These are phyloP conservation scores for Rhodotorula sp. DNA, from an alignment of 1,284 basidiomycete species.

Conservation along the genomic window DNA sequence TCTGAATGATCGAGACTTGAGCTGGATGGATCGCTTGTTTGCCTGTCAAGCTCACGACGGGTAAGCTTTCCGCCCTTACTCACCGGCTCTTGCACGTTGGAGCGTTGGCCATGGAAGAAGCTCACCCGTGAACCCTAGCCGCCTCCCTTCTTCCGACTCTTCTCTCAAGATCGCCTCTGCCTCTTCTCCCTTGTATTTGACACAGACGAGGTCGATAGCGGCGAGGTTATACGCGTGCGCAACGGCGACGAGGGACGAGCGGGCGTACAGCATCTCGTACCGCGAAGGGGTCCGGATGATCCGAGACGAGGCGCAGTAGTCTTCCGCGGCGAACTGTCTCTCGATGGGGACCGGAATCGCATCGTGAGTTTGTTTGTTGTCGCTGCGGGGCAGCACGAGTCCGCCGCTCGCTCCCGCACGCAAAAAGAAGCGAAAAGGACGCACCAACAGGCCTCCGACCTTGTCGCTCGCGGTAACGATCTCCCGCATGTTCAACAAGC, in stretches of 20 bases:
- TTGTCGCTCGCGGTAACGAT: slow-evolving; percentile 18
- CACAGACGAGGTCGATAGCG: slow-evolving; percentile 77
- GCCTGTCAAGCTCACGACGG: slow-evolving; percentile 56
- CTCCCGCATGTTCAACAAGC: slow-evolving; percentile 37
- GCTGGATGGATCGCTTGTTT: slow-evolving; percentile 81
- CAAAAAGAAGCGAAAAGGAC: neutral
- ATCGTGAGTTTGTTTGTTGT: too few species aligned
- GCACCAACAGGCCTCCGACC: slow-evolving; percentile 28
- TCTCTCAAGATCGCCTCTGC: slow-evolving; percentile 13
- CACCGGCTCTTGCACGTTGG: too few species aligned
- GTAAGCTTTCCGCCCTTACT: too few species aligned
- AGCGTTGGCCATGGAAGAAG: too few species aligned
- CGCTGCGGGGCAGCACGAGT: neutral
- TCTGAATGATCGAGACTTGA: slow-evolving; percentile 77
- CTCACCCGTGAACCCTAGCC: slow-evolving; percentile 63
- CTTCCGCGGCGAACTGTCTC: slow-evolving; percentile 79
- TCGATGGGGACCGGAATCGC: too few species aligned
- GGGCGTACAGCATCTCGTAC: slow-evolving; percentile 75
- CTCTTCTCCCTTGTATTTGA: slow-evolving; percentile 28
- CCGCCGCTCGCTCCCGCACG: neutral
- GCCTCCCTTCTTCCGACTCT: slow-evolving; percentile 54
- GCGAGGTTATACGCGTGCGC: slow-evolving; percentile 81
- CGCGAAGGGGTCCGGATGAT: slow-evolving; percentile 75
- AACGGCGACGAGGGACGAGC: slow-evolving; percentile 78
- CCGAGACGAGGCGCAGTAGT: slow-evolving; percentile 80